Conservation (phyloP, 2,329 filamentous ascomycete genomes). For the Ascomycota sp. region DNA sequence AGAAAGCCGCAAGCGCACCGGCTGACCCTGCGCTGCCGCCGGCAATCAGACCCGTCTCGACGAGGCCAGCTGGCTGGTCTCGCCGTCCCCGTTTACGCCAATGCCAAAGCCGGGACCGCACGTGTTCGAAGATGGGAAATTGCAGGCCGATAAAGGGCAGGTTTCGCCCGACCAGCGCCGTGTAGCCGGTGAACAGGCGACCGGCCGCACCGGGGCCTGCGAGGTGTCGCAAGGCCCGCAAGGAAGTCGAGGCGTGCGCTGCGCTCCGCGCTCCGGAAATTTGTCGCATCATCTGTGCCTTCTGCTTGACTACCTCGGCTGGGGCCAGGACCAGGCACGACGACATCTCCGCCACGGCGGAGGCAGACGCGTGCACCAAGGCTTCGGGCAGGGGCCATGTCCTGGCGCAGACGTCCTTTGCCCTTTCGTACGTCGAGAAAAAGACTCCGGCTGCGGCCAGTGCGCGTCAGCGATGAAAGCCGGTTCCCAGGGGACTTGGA, state of each 20-base stretch:
- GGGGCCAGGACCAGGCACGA: constrained; percentile 74
- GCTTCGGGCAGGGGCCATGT: constrained; percentile 38
- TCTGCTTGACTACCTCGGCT: constrained; percentile 80
- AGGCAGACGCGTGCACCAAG: constrained; percentile 49
- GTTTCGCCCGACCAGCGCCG: constrained; percentile 60
- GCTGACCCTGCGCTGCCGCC: constrained; percentile 51
- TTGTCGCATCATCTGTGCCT: constrained; percentile 47
- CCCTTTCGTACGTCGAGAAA: constrained; percentile 71
- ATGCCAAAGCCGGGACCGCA: constrained; percentile 32
- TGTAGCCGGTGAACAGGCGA: constrained; percentile 49
- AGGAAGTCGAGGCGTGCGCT: constrained; percentile 16
- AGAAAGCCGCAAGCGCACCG: constrained; percentile 48
- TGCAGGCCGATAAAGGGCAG: constrained; percentile 73
- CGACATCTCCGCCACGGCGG: constrained; percentile 56
- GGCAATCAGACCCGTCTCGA: constrained; percentile 49
- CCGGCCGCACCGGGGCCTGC: constrained; percentile 31
- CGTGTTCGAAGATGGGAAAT: constrained; percentile 64
- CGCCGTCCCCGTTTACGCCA: constrained; percentile 9
- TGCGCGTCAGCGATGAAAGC: background rate
- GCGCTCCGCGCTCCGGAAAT: constrained; percentile 3
- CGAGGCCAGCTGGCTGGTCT: constrained; percentile 15
- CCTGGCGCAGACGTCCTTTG: constrained; percentile 38
- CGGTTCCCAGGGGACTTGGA: background rate
- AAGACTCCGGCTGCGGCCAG: constrained; percentile 21
- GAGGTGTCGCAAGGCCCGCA: constrained; percentile 25